phyloP scores from a whole-genome alignment of 1,139 yeast genomes.

The Suhomyces maxii region DNA sequence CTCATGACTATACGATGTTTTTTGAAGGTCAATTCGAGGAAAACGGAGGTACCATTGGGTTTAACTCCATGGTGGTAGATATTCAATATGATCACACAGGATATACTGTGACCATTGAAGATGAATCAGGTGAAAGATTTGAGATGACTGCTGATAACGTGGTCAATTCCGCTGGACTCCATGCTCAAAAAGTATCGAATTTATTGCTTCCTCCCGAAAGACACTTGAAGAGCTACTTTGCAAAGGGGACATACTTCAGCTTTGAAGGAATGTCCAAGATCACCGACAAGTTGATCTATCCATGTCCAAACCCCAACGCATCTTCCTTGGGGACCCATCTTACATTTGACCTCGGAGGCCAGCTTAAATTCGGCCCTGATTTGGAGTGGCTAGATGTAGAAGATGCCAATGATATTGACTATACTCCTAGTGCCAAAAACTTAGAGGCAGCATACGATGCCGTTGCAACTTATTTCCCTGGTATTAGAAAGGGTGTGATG shows the following conservation, averaged over 20 bases:
- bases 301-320: slow-evolving; percentile 72
- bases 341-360: slow-evolving; percentile 81
- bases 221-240: slow-evolving; percentile 62
- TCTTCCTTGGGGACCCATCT: slow-evolving; percentile 85
- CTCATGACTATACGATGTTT: slow-evolving; percentile 71
- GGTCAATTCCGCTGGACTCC: slow-evolving; percentile 76
- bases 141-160: slow-evolving; percentile 56
- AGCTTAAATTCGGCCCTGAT: slow-evolving; percentile 84
- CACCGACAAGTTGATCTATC: slow-evolving; percentile 59
- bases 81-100: slow-evolving; percentile 31
- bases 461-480: slow-evolving; percentile 64
- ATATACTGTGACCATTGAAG: slow-evolving; percentile 34
- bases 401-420: slow-evolving; percentile 40
- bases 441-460: slow-evolving; percentile 57
- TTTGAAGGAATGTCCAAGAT: slow-evolving; percentile 22
- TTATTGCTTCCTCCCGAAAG: slow-evolving; percentile 64
- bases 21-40: slow-evolving; percentile 53
- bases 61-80: slow-evolving; percentile 56
- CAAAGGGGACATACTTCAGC: slow-evolving; percentile 80
- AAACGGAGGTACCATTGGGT: slow-evolving; percentile 63
- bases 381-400: slow-evolving; percentile 67
- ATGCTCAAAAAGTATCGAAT: slow-evolving; percentile 70
- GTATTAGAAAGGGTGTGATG: slow-evolving; percentile 49
- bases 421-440: slow-evolving; percentile 48
- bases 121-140: slow-evolving; percentile 37